Percentiles rank a stretch among this genome's conserved stretches.
Evolutionary conservation across 768 basidiomycete genomes (phyloP).

Genomic region (Suillus weaverae): DNA sequence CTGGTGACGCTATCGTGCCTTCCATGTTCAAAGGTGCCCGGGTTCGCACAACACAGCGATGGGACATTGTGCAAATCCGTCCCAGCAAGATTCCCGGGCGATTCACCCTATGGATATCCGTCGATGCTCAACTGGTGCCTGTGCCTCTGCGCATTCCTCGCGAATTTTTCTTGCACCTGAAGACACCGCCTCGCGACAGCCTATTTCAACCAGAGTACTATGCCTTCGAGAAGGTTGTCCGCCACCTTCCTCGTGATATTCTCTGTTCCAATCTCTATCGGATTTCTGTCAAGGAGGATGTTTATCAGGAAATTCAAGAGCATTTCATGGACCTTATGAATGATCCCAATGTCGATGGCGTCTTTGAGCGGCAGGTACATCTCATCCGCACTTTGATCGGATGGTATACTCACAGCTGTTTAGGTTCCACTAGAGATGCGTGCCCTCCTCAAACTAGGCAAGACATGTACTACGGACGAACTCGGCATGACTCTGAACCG

Average conservation of each 20-base stretch:
- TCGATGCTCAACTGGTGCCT: conserved; percentile 75
- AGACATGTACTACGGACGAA: conserved; percentile 71
- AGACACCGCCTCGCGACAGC: conserved; percentile 61
- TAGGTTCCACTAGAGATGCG: conserved; percentile 85
- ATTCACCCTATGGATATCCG: conserved; percentile 85
- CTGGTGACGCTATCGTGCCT: conserved; percentile 50
- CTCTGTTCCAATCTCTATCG: conserved; percentile 81
- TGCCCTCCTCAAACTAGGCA: conserved; percentile 80
- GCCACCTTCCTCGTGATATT: conserved; percentile 77
- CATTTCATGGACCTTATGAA: conserved; percentile 93
- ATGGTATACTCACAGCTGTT: conserved; percentile 1
- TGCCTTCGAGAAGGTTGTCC: conserved; percentile 66
- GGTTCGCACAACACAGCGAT: conserved; percentile 62
- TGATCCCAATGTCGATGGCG: conserved; percentile 91
- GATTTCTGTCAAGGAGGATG: conserved; percentile 77
- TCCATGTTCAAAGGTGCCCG: conserved; percentile 71
- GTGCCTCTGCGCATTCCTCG: conserved; percentile 85
- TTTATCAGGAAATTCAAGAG: conserved; percentile 81
- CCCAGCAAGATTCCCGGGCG: conserved; percentile 75
- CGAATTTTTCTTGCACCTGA: conserved; percentile 91
- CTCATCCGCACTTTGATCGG: neutral
- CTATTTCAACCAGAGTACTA: conserved; percentile 73
- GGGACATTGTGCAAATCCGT: conserved; percentile 94
- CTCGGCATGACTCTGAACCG: conserved; percentile 72
- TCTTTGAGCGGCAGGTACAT: conserved; percentile 88